A percentile compares a stretch with the other conserved stretches of the same genome.
These are phyloP conservation scores for Vitis rupestris DNA, from an alignment of 164 flowering plant genomes.

Conservation along the genomic window DNA sequence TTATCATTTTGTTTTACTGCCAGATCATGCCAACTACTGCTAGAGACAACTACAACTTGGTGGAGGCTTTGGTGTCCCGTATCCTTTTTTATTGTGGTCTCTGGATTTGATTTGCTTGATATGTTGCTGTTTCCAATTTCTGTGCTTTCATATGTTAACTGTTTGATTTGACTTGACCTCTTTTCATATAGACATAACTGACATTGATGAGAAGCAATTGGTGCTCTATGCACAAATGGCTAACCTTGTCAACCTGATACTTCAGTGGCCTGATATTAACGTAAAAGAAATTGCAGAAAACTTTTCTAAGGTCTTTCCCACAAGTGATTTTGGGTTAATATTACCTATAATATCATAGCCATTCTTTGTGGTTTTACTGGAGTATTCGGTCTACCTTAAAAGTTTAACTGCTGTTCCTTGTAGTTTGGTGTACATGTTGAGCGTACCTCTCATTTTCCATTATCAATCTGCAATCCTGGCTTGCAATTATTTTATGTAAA, in stretches of 20 bases:
- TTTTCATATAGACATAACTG: slow-evolving; percentile 62
- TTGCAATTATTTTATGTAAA: too few species aligned
- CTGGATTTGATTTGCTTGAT: slow-evolving; percentile 4
- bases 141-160: not conserved
- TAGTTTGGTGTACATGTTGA: too few species aligned
- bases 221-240: slow-evolving; percentile 97
- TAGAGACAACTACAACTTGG: slow-evolving; percentile 65
- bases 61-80: slow-evolving; percentile 86
- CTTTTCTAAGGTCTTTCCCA: slow-evolving; percentile 78
- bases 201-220: slow-evolving; percentile 72
- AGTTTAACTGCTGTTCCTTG: too few species aligned
- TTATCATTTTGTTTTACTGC: slow-evolving; percentile 11
- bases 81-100: slow-evolving; percentile 47
- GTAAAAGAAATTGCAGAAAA: slow-evolving; percentile 84
- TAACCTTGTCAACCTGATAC: slow-evolving; percentile 77
- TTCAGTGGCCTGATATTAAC: slow-evolving; percentile 60
- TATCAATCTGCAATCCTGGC: too few species aligned
- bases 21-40: slow-evolving; percentile 63
- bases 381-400: too few species aligned
- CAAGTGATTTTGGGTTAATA: not conserved
- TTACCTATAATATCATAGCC: not conserved
- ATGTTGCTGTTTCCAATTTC: not conserved
- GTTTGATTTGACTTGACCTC: slow-evolving; percentile 33
- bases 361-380: too few species aligned
- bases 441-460: too few species aligned